These are phyloP conservation scores for Dipteronia dyeriana DNA, from an alignment of 345 rosid species.

Conservation along the genomic window DNA sequence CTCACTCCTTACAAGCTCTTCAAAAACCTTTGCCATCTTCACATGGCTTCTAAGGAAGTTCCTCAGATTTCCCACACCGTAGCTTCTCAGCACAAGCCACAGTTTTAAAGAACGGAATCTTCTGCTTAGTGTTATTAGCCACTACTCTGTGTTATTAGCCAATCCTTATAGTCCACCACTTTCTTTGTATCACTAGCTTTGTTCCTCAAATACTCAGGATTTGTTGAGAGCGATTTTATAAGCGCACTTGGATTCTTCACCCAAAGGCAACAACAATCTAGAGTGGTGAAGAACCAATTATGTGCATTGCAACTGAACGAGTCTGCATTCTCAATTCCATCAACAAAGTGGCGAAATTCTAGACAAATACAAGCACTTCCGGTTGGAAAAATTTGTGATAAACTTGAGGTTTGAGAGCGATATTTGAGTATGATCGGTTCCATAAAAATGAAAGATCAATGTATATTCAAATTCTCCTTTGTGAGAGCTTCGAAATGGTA, in stretches of 20 bases:
- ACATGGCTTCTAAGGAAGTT: slow-evolving; percentile 31
- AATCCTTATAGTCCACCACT: slow-evolving; percentile 53
- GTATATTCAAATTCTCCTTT: too few species aligned
- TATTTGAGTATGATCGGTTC: too few species aligned
- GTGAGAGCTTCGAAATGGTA: too few species aligned
- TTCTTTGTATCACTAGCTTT: slow-evolving; percentile 30
- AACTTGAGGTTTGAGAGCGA: too few species aligned
- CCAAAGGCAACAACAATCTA: slow-evolving; percentile 63
- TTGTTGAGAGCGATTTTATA: slow-evolving; percentile 35
- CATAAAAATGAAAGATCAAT: too few species aligned
- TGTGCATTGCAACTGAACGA: slow-evolving; percentile 58
- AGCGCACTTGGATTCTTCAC: slow-evolving; percentile 49
- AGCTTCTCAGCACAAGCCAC: slow-evolving; percentile 53
- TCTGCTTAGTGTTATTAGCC: slow-evolving; percentile 56
- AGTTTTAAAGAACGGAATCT: slow-evolving; percentile 50
- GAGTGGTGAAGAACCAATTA: slow-evolving; percentile 50
- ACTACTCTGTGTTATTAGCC: slow-evolving; percentile 66
- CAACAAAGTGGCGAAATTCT: slow-evolving; percentile 42
- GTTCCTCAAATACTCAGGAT: slow-evolving; percentile 46
- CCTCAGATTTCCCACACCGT: slow-evolving; percentile 50
- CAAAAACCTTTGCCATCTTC: slow-evolving; percentile 43
- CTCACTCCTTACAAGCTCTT: slow-evolving; percentile 35
- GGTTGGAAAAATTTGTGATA: too few species aligned
- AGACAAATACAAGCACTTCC: slow-evolving; percentile 59
- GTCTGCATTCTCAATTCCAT: slow-evolving; percentile 46